These are phyloP conservation scores for Acanthamoeba culbertsoni DNA, from an alignment of 208 protist species.

Conservation along the genomic window DNA sequence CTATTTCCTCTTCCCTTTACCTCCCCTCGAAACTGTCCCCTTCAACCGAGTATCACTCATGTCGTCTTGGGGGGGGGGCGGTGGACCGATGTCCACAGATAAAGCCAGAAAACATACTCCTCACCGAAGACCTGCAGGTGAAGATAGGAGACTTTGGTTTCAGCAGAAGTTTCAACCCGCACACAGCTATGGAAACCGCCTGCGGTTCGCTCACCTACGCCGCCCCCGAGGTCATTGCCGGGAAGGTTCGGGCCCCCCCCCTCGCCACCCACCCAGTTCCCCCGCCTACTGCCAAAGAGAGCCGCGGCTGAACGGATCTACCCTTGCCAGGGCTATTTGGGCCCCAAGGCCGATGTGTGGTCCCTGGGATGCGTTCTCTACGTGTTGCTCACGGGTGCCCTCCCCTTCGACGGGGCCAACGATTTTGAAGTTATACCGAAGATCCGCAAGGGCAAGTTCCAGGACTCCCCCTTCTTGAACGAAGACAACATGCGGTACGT, in stretches of 20 bases:
- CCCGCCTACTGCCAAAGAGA: no score
- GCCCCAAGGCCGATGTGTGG: slow-evolving; percentile 95
- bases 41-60: background rate
- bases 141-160: slow-evolving; percentile 63
- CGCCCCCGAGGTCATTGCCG: slow-evolving; percentile 55
- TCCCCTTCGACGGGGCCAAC: slow-evolving; percentile 93
- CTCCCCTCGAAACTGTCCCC: background rate
- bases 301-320: no score
- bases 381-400: slow-evolving; percentile 95
- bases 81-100: no score
- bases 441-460: slow-evolving; percentile 59
- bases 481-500: slow-evolving; percentile 55
- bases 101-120: slow-evolving; percentile 85
- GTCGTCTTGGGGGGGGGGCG: slow-evolving; percentile 79
- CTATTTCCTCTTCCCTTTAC: background rate
- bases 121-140: slow-evolving; percentile 78
- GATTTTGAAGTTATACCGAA: slow-evolving; percentile 64
- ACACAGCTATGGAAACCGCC: slow-evolving; percentile 67
- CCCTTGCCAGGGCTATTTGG: slow-evolving; percentile 84
- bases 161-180: slow-evolving; percentile 55
- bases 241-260: slow-evolving; percentile 7
- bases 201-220: slow-evolving; percentile 55
- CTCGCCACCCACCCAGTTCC: background rate
- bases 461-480: slow-evolving; percentile 45
- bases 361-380: slow-evolving; percentile 97